Evolutionary conservation across 805 yeast species (phyloP), one percentile per base, ranked within the genome.

Genomic region (Lachancea nothofagi): DNA sequence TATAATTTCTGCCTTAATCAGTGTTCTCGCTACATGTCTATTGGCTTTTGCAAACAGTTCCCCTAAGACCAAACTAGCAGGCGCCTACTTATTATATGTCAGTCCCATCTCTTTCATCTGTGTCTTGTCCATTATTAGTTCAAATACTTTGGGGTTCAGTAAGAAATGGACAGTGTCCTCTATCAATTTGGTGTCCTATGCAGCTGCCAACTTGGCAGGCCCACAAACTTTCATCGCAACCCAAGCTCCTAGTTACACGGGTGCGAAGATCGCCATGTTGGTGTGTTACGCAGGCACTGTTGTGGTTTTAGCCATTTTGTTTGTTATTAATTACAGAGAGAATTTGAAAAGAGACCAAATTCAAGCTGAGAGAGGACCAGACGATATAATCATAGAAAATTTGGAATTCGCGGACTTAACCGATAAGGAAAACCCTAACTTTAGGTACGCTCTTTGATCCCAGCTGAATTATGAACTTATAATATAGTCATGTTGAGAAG

Each of bases 121-220:
- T 46, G 50, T 58, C 9, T 37, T 59, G 5, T 58, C 69, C 5
- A 50, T 57, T 30, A 57, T 67, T 38, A 59, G 65, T 21, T 64
- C 75, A 2, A 71, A 83, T 55, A 72, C 79, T 25, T 78, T 88
- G 1, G 93, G 93, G 9, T 74, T 77, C 46, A 81, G 89, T n/a
- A 84, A 84, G 59, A 78, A 81, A 50, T 68, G 78, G 48, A 70
- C 77, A 4, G 70, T 76, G 20, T 74, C 76, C 38, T 80, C 81
- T 5, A 57, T 78, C 25, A 71, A 71, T 34, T 68, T 83, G 58
- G 69, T 82, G 43, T 81, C 77, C 4, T 83, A 80, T 55, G 77
- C 84, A 29, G 72, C 76, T 32, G 84, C 86, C 12, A 78, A 80
- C 56, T 65, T 82, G 28, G 72, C 80, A 42, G 90, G 89, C 2